These are phyloP conservation scores for Leptographium lundbergii DNA, from an alignment of 2,329 filamentous ascomycete species.

Conservation along the genomic window DNA sequence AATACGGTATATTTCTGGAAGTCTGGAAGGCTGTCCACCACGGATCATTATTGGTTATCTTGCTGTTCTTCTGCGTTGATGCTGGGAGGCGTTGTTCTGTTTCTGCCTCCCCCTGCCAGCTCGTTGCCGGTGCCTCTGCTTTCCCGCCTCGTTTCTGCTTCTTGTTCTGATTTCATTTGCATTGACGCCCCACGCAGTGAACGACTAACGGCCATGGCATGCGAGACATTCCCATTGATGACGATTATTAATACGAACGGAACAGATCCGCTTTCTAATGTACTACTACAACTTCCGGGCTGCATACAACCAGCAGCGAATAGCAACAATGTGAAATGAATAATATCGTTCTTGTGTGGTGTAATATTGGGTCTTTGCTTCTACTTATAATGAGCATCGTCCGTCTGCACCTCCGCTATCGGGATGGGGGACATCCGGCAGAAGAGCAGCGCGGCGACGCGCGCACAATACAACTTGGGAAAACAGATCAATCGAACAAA, in stretches of 20 bases:
- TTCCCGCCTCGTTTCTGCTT: not conserved
- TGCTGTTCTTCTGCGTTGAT: not conserved
- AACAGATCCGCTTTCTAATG: not conserved
- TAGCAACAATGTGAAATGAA: not conserved
- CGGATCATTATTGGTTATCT: not conserved
- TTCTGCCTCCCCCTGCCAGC: not conserved
- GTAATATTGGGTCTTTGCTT: not conserved
- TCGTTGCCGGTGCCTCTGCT: not conserved
- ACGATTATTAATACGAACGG: not conserved
- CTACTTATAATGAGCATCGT: not conserved
- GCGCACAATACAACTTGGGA: not conserved
- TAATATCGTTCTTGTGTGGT: not conserved
- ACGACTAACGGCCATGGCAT: conserved; percentile 1
- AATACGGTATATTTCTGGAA: not conserved
- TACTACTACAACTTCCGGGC: not conserved
- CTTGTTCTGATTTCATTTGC: not conserved
- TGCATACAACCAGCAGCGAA: not conserved
- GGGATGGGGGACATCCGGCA: not conserved
- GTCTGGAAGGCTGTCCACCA: not conserved
- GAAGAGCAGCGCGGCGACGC: not conserved
- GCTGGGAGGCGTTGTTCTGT: not conserved
- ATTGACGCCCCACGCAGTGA: not conserved
- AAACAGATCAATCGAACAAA: not conserved
- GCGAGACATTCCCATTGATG: not conserved
- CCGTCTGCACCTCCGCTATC: not conserved